A percentile compares a stretch with the other conserved stretches of the same genome.
Evolutionary conservation across 495 filamentous ascomycete genomes (phyloP).

Genomic region (Achaetomiella virescens): DNA sequence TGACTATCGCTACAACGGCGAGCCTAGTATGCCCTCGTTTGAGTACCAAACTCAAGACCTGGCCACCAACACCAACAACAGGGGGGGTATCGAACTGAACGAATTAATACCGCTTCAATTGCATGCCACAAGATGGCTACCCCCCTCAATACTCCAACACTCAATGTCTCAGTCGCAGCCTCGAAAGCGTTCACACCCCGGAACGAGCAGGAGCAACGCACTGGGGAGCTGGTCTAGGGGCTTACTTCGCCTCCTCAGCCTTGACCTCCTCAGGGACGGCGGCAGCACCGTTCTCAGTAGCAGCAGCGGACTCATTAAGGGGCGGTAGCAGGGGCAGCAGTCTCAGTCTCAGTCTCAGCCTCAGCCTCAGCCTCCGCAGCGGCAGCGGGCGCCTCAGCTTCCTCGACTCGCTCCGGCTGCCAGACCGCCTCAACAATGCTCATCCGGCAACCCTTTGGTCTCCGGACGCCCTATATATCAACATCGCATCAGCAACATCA

Average conservation of each 20-base stretch:
- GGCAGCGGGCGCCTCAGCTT: neutral
- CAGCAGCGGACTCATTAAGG: neutral
- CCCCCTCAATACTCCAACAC: neutral
- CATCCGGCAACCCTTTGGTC: constrained; percentile 42
- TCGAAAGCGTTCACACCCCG: neutral
- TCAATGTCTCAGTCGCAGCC: neutral
- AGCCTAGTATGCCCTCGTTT: neutral
- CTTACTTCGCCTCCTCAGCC: neutral
- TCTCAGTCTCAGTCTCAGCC: neutral
- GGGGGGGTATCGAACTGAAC: constrained; percentile 2
- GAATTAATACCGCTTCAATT: neutral
- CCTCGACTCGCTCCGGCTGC: constrained; percentile 25
- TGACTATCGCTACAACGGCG: neutral
- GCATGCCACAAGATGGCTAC: neutral
- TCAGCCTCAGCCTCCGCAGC: neutral
- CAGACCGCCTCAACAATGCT: constrained; percentile 48
- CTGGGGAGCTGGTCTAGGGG: neutral
- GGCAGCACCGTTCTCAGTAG: neutral
- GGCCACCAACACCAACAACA: neutral
- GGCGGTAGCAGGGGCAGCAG: neutral
- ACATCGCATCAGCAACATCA: neutral
- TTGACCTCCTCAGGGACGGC: neutral
- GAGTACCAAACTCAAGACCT: neutral
- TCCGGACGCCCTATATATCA: constrained; percentile 29
- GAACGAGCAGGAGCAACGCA: neutral